phyloP scores from a whole-genome alignment of 208 protist genomes.

The Trypanosoma platydactyli region DNA sequence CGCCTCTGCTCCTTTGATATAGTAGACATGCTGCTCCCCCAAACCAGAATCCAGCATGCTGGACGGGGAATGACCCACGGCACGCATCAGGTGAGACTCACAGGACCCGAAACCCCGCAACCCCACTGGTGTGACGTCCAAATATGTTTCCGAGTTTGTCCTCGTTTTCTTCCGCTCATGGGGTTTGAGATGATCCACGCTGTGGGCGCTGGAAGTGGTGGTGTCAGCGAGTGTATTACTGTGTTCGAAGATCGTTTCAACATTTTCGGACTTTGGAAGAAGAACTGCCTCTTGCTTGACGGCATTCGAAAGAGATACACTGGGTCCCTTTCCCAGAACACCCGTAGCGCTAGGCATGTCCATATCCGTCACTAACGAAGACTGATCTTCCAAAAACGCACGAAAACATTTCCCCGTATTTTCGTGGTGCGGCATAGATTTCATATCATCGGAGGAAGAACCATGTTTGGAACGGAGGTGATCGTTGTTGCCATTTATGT shows the following conservation, averaged over 20 bases:
- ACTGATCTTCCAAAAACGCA: slow-evolving; percentile 12
- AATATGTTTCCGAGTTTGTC: not conserved
- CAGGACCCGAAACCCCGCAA: slow-evolving; percentile 11
- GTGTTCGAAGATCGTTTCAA: not conserved
- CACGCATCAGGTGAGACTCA: not conserved
- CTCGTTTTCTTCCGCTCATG: not conserved
- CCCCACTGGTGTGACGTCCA: not conserved
- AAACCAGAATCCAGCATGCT: not conserved
- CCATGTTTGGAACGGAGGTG: not conserved
- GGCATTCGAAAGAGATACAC: not conserved
- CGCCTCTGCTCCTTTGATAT: not conserved
- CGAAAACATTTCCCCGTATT: slow-evolving; percentile 6
- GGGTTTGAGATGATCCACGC: not conserved
- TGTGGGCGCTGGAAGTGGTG: not conserved
- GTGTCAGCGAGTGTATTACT: not conserved
- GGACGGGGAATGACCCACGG: not conserved
- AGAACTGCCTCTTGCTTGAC: slow-evolving; percentile 20
- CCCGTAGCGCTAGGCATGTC: not conserved
- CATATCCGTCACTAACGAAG: not conserved
- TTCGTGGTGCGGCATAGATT: not conserved
- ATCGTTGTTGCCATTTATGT: not conserved
- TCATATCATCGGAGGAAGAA: not conserved
- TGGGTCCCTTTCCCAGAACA: not conserved
- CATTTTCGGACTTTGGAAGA: slow-evolving; percentile 1
- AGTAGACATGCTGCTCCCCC: not conserved